Evolutionary conservation across 2,329 filamentous ascomycete species (phyloP).

Genomic region (Pseudovirgaria hyperparasitica): DNA sequence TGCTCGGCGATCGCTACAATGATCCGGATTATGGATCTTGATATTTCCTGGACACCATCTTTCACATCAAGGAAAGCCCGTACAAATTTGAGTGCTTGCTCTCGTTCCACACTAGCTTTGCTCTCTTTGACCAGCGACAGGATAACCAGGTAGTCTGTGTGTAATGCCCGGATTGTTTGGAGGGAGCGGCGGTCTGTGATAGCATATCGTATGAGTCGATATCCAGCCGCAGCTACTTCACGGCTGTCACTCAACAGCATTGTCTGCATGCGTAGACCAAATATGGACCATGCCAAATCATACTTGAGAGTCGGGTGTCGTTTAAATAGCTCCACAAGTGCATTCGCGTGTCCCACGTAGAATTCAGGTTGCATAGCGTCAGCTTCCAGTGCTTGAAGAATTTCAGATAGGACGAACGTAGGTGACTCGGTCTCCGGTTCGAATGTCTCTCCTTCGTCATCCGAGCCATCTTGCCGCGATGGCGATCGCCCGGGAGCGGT

Average conservation of each 20-base stretch:
- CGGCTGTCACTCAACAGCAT: constrained; percentile 93
- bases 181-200: constrained; percentile 86
- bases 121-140: constrained; percentile 88
- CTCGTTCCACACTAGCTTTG: constrained; percentile 92
- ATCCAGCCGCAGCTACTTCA: constrained; percentile 90
- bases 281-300: constrained; percentile 90
- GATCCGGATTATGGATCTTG: constrained; percentile 73
- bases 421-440: constrained; percentile 68
- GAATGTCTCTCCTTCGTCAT: constrained; percentile 53
- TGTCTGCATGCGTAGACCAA: constrained; percentile 83
- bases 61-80: constrained; percentile 93
- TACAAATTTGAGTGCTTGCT: constrained; percentile 94
- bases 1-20: constrained; percentile 86
- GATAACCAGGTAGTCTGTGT: constrained; percentile 87
- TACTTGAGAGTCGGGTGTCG: constrained; percentile 88
- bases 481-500: constrained; percentile 42
- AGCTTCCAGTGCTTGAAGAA: constrained; percentile 77
- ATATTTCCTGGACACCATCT: constrained; percentile 77
- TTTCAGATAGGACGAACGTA: constrained; percentile 79
- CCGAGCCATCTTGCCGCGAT: constrained; percentile 25
- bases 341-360: constrained; percentile 87
- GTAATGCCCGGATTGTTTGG: constrained; percentile 72
- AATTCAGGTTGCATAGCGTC: constrained; percentile 86
- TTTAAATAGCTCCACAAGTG: constrained; percentile 91
- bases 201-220: constrained; percentile 84